Conservation (phyloP, 2,329 filamentous ascomycete species). For the Fusarium sacchari region DNA sequence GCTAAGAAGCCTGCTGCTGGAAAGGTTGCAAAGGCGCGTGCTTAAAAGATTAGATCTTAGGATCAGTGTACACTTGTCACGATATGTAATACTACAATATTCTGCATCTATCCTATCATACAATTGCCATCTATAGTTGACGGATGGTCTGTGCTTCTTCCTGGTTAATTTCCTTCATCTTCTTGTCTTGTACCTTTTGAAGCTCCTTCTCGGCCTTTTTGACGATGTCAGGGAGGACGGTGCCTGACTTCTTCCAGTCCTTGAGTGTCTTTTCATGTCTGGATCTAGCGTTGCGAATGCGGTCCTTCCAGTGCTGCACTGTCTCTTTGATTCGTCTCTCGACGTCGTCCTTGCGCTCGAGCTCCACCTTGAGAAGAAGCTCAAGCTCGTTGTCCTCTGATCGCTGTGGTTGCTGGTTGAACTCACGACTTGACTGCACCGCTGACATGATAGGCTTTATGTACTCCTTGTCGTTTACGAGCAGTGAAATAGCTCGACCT, state of each 20-base stretch:
- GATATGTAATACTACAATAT: constrained; percentile 45
- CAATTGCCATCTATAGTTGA: constrained; percentile 45
- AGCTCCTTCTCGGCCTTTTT: constrained; percentile 59
- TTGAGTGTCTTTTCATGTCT: constrained; percentile 61
- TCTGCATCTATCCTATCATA: constrained; percentile 29
- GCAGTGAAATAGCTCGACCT: constrained; percentile 54
- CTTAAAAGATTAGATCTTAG: constrained; percentile 33
- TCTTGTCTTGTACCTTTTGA: constrained; percentile 63
- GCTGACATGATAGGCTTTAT: constrained; percentile 67
- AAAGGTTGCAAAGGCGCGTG: constrained; percentile 40
- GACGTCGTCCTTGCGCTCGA: constrained; percentile 60
- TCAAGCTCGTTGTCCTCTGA: constrained; percentile 68
- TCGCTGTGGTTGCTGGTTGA: constrained; percentile 70
- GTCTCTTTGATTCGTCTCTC: constrained; percentile 55
- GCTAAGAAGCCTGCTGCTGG: constrained; percentile 32
- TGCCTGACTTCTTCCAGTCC: constrained; percentile 58
- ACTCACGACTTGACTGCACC: constrained; percentile 61
- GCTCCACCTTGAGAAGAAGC: constrained; percentile 64
- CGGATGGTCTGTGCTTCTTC: constrained; percentile 61
- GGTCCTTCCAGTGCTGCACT: constrained; percentile 62
- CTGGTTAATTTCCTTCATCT: constrained; percentile 60
- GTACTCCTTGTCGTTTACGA: constrained; percentile 55
- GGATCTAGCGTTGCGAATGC: constrained; percentile 58
- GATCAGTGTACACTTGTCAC: constrained; percentile 43
- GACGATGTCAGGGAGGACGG: constrained; percentile 59